A percentile compares a stretch with the other conserved stretches of the same genome.
Conservation (phyloP, 345 rosid species). For the Rhizophora mangle region DNA sequence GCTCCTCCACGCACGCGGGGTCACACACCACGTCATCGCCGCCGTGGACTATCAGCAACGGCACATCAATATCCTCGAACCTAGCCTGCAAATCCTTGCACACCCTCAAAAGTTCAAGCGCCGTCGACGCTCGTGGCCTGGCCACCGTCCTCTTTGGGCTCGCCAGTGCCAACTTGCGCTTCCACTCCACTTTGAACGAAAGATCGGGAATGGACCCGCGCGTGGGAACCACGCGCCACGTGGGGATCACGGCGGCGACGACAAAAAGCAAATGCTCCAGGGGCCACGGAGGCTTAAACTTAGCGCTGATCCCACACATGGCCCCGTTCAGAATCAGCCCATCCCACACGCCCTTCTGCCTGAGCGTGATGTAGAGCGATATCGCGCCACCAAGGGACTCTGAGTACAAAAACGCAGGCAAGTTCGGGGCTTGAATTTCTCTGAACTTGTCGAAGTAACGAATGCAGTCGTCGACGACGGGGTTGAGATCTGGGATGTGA, state of each 20-base stretch:
- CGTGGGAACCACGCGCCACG: constrained; percentile 87
- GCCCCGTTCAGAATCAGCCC: constrained; percentile 86
- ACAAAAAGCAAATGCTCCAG: constrained; percentile 64
- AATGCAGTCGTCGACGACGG: constrained; percentile 77
- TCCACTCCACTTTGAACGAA: constrained; percentile 82
- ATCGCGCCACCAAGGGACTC: constrained; percentile 97
- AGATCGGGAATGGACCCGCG: constrained; percentile 64
- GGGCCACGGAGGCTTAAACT: constrained; percentile 95
- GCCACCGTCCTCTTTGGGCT: constrained; percentile 59
- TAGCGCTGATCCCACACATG: constrained; percentile 89
- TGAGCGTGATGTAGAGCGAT: constrained; percentile 67
- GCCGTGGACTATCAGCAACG: constrained; percentile 75
- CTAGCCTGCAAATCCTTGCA: constrained; percentile 69
- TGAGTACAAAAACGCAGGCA: constrained; percentile 75
- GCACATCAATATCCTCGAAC: constrained; percentile 79
- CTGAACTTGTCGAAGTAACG: constrained; percentile 65
- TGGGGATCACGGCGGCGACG: constrained; percentile 69
- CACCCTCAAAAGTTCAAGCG: constrained; percentile 66
- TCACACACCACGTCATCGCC: constrained; percentile 80
- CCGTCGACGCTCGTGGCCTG: constrained; percentile 85
- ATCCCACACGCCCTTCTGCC: constrained; percentile 64
- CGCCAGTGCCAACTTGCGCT: constrained; percentile 61
- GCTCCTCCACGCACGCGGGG: constrained; percentile 65
- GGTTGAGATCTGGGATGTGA: constrained; percentile 74
- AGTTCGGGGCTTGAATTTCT: constrained; percentile 35